Evolutionary conservation across 2,329 filamentous ascomycete species (phyloP).

Genomic region (Sclerotinia minor): DNA sequence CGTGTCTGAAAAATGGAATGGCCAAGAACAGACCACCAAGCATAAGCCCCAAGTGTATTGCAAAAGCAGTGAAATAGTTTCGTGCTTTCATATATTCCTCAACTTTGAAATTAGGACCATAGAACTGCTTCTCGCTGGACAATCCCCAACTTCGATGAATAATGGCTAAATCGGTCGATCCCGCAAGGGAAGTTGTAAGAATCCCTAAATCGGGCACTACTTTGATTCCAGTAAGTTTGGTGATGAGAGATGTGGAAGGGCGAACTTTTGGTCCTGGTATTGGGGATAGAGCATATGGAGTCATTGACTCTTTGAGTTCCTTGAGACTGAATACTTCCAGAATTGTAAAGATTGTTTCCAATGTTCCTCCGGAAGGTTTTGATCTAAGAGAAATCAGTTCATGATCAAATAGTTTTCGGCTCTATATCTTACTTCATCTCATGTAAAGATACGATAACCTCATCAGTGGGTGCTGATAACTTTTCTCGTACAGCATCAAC

Average conservation of each 20-base stretch:
- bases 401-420: neutral
- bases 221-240: conserved; percentile 52
- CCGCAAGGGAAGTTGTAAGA: conserved; percentile 54
- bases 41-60: conserved; percentile 51
- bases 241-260: conserved; percentile 41
- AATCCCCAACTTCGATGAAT: conserved; percentile 66
- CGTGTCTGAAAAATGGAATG: conserved; percentile 43
- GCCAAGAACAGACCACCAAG: conserved; percentile 46
- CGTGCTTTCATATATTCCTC: conserved; percentile 54
- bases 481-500: conserved; percentile 51
- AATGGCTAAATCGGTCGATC: conserved; percentile 52
- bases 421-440: conserved; percentile 44
- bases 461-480: conserved; percentile 51
- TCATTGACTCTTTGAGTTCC: conserved; percentile 49
- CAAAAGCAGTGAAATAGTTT: conserved; percentile 52
- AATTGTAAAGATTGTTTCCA: conserved; percentile 64
- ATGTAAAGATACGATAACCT: conserved; percentile 54
- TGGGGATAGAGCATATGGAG: conserved; percentile 60
- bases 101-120: conserved; percentile 63
- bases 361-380: conserved; percentile 63
- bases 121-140: conserved; percentile 49
- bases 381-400: conserved; percentile 42
- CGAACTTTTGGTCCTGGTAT: conserved; percentile 44
- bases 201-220: conserved; percentile 54
- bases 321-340: conserved; percentile 54